Percentiles rank a stretch among this genome's conserved stretches.
Evolutionary conservation across 495 filamentous ascomycete genomes (phyloP).

Genomic region (Xylaria palmicola): DNA sequence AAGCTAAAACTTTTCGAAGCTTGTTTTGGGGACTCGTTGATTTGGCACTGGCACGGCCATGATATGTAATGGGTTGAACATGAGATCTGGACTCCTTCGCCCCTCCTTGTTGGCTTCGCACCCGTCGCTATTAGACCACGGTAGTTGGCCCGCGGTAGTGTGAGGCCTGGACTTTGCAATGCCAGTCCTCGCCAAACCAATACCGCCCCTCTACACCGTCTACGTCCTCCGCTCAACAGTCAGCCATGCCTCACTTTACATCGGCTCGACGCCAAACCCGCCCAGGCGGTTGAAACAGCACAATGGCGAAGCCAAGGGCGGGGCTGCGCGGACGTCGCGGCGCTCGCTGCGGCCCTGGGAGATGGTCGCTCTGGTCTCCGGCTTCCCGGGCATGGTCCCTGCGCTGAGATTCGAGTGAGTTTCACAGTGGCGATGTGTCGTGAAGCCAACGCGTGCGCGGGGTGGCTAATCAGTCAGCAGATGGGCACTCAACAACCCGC

Average conservation of each 20-base stretch:
- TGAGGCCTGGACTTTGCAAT: conserved; percentile 23
- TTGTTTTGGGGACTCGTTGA: background rate
- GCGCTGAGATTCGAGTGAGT: conserved; percentile 94
- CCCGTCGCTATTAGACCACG: background rate
- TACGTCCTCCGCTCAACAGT: conserved; percentile 87
- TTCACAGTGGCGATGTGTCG: background rate
- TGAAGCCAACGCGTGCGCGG: too few species aligned
- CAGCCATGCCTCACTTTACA: conserved; percentile 64
- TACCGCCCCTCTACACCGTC: conserved; percentile 57
- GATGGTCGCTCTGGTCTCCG: conserved; percentile 83
- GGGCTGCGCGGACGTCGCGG: conserved; percentile 71
- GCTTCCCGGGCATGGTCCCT: conserved; percentile 81
- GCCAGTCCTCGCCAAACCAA: conserved; percentile 44
- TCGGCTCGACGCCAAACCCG: conserved; percentile 90
- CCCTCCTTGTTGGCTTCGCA: background rate
- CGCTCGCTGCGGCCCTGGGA: conserved; percentile 80
- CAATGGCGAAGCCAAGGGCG: conserved; percentile 77
- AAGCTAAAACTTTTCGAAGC: too few species aligned
- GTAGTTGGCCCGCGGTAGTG: background rate
- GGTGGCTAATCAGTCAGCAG: conserved; percentile 40
- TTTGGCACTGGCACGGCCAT: background rate
- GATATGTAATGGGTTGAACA: background rate
- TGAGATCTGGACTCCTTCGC: background rate
- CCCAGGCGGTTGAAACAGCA: conserved; percentile 80
- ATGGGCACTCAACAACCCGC: conserved; percentile 91